These are phyloP conservation scores for Solanum virginianum DNA, from an alignment of 257 asterid species.

Conservation along the genomic window DNA sequence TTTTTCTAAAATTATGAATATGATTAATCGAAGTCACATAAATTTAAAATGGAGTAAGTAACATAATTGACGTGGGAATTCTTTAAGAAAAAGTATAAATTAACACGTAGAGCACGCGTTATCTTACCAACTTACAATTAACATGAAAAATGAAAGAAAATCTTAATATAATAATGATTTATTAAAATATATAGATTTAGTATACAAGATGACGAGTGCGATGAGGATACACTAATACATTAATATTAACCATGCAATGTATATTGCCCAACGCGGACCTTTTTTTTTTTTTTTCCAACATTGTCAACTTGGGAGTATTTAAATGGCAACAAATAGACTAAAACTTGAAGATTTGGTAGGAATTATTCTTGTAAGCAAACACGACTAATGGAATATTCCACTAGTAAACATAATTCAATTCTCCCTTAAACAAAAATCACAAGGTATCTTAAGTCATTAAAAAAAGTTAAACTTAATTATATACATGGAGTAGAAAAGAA, in stretches of 20 bases:
- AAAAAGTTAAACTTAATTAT: background rate
- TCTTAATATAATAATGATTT: background rate
- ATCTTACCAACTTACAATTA: background rate
- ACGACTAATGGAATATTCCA: background rate
- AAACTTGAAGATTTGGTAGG: background rate
- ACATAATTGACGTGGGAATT: background rate
- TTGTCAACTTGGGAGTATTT: background rate
- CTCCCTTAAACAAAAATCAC: background rate
- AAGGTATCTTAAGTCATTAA: background rate
- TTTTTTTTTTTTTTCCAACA: background rate
- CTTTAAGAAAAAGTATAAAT: background rate
- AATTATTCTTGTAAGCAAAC: background rate
- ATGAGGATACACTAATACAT: background rate
- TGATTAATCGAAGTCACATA: background rate
- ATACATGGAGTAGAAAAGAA: background rate
- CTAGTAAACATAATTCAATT: background rate
- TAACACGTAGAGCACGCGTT: background rate
- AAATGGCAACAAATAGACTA: background rate
- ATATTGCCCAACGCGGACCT: background rate
- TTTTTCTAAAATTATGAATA: background rate
- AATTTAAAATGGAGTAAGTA: background rate
- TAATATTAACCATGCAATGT: background rate
- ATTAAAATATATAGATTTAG: background rate
- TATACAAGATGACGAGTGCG: background rate
- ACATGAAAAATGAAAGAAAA: background rate